phyloP scores from a whole-genome alignment of 441 rosid genomes.

The Mallotus japonicus region DNA sequence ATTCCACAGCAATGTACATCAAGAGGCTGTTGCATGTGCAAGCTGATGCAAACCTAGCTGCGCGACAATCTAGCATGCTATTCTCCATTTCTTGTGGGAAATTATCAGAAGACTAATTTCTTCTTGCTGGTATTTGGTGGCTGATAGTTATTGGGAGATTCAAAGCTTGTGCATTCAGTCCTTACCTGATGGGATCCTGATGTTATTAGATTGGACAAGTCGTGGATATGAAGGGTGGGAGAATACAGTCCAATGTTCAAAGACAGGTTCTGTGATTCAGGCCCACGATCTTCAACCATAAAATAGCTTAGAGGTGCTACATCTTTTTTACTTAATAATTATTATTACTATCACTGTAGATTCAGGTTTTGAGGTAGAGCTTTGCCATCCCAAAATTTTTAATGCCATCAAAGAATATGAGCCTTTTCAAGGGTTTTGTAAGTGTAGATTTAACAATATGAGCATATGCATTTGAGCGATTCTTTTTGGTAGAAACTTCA shows the following conservation, averaged over 20 bases:
- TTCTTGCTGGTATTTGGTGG: slow-evolving; percentile 7
- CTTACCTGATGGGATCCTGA: neutral
- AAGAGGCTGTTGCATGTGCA: slow-evolving; percentile 46
- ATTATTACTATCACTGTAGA: too few relatives aligned
- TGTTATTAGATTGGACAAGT: too few relatives aligned
- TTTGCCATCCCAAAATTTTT: neutral
- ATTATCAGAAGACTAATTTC: neutral
- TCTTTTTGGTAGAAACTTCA: too few relatives aligned
- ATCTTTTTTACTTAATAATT: too few relatives aligned
- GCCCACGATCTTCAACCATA: neutral
- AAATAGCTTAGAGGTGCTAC: neutral
- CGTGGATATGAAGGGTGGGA: neutral
- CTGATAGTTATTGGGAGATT: neutral
- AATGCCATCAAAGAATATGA: too few relatives aligned
- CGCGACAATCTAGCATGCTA: neutral
- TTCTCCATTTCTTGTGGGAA: neutral
- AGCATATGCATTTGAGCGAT: too few relatives aligned
- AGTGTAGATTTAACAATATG: too few relatives aligned
- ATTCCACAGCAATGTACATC: slow-evolving; percentile 41
- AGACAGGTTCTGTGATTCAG: neutral
- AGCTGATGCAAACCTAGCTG: slow-evolving; percentile 25
- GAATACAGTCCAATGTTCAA: neutral
- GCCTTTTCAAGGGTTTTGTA: too few relatives aligned
- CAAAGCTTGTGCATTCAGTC: neutral
- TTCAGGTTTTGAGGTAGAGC: neutral